Conservation (phyloP, 257 asterid species). For the Penstemon eatonii region DNA sequence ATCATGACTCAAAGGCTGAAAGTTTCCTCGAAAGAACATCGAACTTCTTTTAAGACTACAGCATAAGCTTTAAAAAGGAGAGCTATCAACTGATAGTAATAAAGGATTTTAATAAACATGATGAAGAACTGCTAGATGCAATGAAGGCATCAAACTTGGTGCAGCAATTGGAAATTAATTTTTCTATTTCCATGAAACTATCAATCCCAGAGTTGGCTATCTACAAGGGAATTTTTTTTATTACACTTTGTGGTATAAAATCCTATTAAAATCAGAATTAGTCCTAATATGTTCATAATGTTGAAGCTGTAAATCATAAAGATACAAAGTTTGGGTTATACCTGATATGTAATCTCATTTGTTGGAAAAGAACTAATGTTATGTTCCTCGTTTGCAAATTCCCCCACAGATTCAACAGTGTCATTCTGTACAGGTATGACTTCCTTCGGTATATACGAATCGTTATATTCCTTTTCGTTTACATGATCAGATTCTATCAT, state of each 20-base stretch:
- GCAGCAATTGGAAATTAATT: neutral
- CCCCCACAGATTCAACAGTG: conserved; percentile 36
- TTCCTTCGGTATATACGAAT: conserved; percentile 34
- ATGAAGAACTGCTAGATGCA: neutral
- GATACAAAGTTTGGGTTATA: conserved; percentile 28
- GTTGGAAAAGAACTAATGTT: conserved; percentile 30
- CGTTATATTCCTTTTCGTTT: conserved; percentile 30
- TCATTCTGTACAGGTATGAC: conserved; percentile 17
- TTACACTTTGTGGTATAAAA: conserved; percentile 3
- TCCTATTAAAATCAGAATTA: neutral
- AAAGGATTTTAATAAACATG: too few species aligned
- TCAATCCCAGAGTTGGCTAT: conserved; percentile 14
- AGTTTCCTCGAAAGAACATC: neutral
- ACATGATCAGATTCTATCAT: conserved; percentile 33
- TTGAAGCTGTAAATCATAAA: neutral
- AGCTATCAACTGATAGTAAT: too few species aligned
- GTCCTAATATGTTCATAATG: neutral
- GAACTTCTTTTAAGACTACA: neutral
- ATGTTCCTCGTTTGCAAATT: conserved; percentile 33
- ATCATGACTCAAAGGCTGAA: neutral
- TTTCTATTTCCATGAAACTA: neutral
- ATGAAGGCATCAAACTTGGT: neutral
- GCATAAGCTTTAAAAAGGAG: too few species aligned
- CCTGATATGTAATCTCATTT: conserved; percentile 38
- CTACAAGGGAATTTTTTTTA: neutral